Percentiles rank a stretch among this genome's conserved stretches.
Conservation (phyloP, 2,329 filamentous ascomycete genomes). For the Cladosporium sp. region DNA sequence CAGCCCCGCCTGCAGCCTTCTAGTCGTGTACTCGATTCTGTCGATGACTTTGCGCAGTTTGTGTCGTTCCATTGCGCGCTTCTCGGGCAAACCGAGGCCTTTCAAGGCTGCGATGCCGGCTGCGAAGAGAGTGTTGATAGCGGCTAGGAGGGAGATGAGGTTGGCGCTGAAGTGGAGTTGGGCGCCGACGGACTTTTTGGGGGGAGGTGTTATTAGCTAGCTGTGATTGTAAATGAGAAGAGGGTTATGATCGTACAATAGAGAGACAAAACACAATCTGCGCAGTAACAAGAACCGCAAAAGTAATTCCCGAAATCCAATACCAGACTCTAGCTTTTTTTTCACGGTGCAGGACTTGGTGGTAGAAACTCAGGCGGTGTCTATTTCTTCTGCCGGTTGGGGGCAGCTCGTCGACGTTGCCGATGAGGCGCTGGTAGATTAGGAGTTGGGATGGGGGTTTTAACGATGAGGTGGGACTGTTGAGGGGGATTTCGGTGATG, state of each 20-base stretch:
- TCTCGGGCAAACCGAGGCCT: slow-evolving; percentile 15
- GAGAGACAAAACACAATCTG: slow-evolving; percentile 15
- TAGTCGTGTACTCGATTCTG: slow-evolving; percentile 12
- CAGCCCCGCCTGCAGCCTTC: slow-evolving; percentile 12
- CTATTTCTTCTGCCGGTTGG: neutral
- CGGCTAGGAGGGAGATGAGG: slow-evolving; percentile 13
- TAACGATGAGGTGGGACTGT: slow-evolving; percentile 20
- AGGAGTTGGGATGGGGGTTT: slow-evolving; percentile 48
- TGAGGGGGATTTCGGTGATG: too few relatives aligned
- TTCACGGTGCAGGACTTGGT: slow-evolving; percentile 2
- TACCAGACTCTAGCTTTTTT: slow-evolving; percentile 2
- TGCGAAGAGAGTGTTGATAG: slow-evolving; percentile 15
- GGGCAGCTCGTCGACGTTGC: slow-evolving; percentile 46
- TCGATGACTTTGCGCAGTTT: slow-evolving; percentile 12
- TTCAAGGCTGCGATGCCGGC: slow-evolving; percentile 14
- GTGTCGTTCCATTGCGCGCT: slow-evolving; percentile 11
- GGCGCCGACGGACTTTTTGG: slow-evolving; percentile 10
- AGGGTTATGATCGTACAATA: neutral
- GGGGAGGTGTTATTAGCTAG: neutral
- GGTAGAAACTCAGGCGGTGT: neutral
- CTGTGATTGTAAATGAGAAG: neutral
- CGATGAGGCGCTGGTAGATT: slow-evolving; percentile 66
- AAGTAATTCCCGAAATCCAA: slow-evolving; percentile 3
- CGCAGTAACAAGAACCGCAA: slow-evolving; percentile 6
- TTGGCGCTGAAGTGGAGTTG: slow-evolving; percentile 9